Evolutionary conservation across 371 early-diverging fungal species (phyloP).

Genomic region (Conidiobolus incongruus): DNA sequence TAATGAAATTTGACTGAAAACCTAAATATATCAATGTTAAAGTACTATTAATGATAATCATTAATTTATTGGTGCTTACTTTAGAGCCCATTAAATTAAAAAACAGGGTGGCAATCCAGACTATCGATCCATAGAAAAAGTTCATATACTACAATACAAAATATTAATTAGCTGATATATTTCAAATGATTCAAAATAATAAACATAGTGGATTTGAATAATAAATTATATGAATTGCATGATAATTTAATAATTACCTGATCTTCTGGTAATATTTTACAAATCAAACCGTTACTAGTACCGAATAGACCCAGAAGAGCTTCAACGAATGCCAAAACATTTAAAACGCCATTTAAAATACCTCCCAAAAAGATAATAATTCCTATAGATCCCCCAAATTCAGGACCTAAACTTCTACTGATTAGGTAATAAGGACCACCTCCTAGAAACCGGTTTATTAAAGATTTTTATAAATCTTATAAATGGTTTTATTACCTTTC

Average conservation of each 20-base stretch:
- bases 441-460: constrained; percentile 7
- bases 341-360: constrained; percentile 27
- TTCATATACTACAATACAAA: too few relatives aligned
- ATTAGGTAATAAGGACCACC: constrained; percentile 59
- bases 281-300: constrained; percentile 14
- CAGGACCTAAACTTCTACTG: constrained; percentile 39
- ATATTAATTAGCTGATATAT: neutral
- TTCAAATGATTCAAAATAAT: neutral
- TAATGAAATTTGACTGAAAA: constrained; percentile 23
- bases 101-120: neutral
- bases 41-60: too few relatives aligned
- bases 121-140: constrained; percentile 1
- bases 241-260: constrained; percentile 5
- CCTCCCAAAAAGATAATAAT: constrained; percentile 35
- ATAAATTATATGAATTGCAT: neutral
- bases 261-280: constrained; percentile 22
- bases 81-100: constrained; percentile 1
- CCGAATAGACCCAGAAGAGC: constrained; percentile 29
- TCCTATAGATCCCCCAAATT: constrained; percentile 55
- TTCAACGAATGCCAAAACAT: constrained; percentile 31
- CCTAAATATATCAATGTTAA: too few relatives aligned
- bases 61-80: neutral
- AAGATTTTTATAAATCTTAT: too few relatives aligned
- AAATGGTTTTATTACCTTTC: too few relatives aligned
- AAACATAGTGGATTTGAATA: neutral